Base-by-base conservation (phyloP, 2,329 filamentous ascomycete genomes). In the Aspergillus neoniger region DNA sequence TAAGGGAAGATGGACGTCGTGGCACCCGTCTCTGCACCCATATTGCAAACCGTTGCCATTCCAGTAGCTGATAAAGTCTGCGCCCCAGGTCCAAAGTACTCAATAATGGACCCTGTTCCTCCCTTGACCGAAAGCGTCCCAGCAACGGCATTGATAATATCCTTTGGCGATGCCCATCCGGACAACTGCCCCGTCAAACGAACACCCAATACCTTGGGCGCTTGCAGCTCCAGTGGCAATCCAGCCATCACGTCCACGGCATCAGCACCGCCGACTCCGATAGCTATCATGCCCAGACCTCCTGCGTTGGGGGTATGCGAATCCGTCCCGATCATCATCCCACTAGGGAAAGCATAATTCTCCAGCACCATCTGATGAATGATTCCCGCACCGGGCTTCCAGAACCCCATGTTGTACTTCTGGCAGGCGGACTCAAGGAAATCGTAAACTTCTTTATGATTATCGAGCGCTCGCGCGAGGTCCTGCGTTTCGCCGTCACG, bases 211-310 rank as follows among this genome's bases (percentile, higher is more conserved):
- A 67, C 62, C 36, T 63, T 96, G 64, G 94, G 94, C 60, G 93
- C 93, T 85, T 96, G 96, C 69, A 97, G 83, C 79, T 97, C 93
- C 93, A 93, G 96, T 60, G 92, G 92, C 68, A 96, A 86, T 79
- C 91, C 89, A 72, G 92, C 91, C 92, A 97, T 96, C 70, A 96
- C 93, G 80, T 97, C 93, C 71, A 97, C 94, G 58, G 93, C 94
- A 80, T 97, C 94, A 74, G 93, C 93, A 85, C 93, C 93, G 81
- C 93, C 93, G 65, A 96, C 93, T 86, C 92, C 93, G 74, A 96
- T 96, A 58, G 91, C 90, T 70, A 85, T 86, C 91, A 96, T 96
- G 76, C 92, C 92, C 60, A 97, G 87, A 85, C 93, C 92, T 82
- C 93, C 93, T 72, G 88, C 93, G 76, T 97, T 97, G 72, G 92